Evolutionary conservation across 495 filamentous ascomycete genomes (phyloP).

Genomic region (Podospora appendiculata): DNA sequence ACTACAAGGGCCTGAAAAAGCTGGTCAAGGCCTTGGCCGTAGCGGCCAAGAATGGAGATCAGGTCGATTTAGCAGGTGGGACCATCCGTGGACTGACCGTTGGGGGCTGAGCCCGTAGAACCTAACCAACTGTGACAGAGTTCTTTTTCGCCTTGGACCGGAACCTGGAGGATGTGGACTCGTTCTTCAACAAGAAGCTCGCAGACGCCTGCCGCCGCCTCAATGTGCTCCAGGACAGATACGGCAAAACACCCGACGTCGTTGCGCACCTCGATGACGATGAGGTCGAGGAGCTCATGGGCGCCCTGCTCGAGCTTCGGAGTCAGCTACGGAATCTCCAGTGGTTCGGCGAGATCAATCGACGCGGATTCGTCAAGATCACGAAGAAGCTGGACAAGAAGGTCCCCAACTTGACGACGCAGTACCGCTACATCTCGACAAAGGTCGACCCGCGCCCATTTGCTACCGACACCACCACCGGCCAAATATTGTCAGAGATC

Average conservation of each 20-base stretch:
- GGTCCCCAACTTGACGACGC: conserved; percentile 59
- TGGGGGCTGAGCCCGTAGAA: not conserved
- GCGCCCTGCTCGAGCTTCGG: conserved; percentile 78
- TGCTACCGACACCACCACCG: conserved; percentile 63
- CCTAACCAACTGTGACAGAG: conserved; percentile 43
- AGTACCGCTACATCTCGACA: conserved; percentile 73
- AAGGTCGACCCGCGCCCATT: conserved; percentile 84
- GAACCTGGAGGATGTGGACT: conserved; percentile 90
- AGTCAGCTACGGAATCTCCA: conserved; percentile 82
- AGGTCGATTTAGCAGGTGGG: conserved; percentile 69
- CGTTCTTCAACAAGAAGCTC: conserved; percentile 93
- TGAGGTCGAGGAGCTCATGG: conserved; percentile 82
- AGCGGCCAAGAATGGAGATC: conserved; percentile 55
- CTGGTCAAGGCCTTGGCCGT: conserved; percentile 72
- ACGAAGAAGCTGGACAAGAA: conserved; percentile 97
- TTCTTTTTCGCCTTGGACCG: conserved; percentile 94
- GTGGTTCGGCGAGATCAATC: conserved; percentile 97
- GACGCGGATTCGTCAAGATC: conserved; percentile 92
- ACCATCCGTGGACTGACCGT: not conserved
- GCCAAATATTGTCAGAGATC: conserved; percentile 62
- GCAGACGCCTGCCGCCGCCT: conserved; percentile 72
- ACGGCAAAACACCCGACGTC: conserved; percentile 51
- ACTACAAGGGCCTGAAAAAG: conserved; percentile 94
- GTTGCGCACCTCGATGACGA: conserved; percentile 52
- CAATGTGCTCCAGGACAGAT: conserved; percentile 77